phyloP scores from a whole-genome alignment of 2,329 filamentous ascomycete genomes.

The Alternaria infectoria region DNA sequence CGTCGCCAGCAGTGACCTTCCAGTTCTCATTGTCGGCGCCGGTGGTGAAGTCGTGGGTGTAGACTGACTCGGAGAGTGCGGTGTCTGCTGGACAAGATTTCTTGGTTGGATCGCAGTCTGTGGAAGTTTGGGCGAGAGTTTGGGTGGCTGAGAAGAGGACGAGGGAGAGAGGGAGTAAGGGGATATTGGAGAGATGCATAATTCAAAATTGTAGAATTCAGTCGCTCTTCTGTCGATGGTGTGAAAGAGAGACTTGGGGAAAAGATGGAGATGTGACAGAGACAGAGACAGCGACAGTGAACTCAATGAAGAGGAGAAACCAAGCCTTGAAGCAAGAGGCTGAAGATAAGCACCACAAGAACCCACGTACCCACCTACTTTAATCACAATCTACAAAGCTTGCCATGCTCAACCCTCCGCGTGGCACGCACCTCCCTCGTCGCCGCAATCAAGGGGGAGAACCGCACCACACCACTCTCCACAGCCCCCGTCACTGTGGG shows the following conservation, averaged over 20 bases:
- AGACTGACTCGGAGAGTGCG: conserved; percentile 43
- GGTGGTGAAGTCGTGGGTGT: conserved; percentile 49
- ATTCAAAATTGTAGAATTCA: neutral
- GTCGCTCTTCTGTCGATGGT: neutral
- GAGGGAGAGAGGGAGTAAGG: neutral
- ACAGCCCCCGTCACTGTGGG: neutral
- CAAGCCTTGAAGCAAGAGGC: neutral
- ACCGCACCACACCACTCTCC: neutral
- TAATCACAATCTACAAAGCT: neutral
- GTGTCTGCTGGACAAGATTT: conserved; percentile 49
- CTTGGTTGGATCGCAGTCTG: conserved; percentile 48
- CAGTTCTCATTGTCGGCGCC: conserved; percentile 32
- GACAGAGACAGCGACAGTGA: neutral
- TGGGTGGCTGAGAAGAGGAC: neutral
- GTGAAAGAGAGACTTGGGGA: no score
- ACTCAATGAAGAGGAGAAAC: neutral
- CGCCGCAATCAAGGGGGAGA: neutral
- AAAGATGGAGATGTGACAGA: no score
- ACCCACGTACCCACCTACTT: neutral
- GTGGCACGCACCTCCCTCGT: neutral
- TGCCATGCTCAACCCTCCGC: neutral
- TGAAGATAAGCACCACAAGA: neutral
- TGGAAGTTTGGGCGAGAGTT: conserved; percentile 49
- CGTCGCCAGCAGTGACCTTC: conserved; percentile 42
- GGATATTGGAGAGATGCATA: neutral